Evolutionary conservation across 1,284 basidiomycete genomes (phyloP), one percentile per base, ranked within the genome.

Genomic region (Baeospora myosura): DNA sequence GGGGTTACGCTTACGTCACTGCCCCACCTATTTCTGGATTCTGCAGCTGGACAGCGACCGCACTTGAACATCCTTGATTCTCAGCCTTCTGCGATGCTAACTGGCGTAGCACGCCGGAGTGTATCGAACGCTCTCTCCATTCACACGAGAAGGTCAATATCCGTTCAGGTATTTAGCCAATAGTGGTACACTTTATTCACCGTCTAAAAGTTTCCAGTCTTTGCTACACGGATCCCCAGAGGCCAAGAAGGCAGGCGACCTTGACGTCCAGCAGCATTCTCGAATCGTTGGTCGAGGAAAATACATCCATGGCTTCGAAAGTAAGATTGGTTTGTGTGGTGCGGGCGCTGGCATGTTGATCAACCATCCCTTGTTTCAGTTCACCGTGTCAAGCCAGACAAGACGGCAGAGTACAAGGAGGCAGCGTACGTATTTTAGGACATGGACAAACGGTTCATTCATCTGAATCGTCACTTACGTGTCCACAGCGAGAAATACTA

Each of bases 261-360:
- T 80, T 25, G 80, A 84, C 47, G 62, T 73, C 40, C 72, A 78
- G 46, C 89, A 92, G 56, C 90, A 95, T 60, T 91, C 88, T 5
- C 76, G 76, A 55, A 63, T 90, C 3, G 83, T 95, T 38, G 92
- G 86, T 30, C 72, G 91, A 44, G 88, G 88, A 37, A 91, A 93
- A 68, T 88, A 88, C 55, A 71, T 87, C 22, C 91, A 95, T 62
- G 88, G 87, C 29, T 84, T 95, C 55, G 87, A 94, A 64, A 78
- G 91, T 89, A 52, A 53, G 81, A 62, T 29, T 16, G 28, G 31
- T 40, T n/a, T 26, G n/a, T 21, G 6, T 43, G 36, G 20, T 25
- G n/a, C n/a, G n/a, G n/a, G 20, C 21, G 4, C 2, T 14, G 7
- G 10, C 18, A 18, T 17, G 11, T 46, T 6, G 17, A 2, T 38